Conservation (phyloP, 345 rosid genomes). For the Salix suchowensis region DNA sequence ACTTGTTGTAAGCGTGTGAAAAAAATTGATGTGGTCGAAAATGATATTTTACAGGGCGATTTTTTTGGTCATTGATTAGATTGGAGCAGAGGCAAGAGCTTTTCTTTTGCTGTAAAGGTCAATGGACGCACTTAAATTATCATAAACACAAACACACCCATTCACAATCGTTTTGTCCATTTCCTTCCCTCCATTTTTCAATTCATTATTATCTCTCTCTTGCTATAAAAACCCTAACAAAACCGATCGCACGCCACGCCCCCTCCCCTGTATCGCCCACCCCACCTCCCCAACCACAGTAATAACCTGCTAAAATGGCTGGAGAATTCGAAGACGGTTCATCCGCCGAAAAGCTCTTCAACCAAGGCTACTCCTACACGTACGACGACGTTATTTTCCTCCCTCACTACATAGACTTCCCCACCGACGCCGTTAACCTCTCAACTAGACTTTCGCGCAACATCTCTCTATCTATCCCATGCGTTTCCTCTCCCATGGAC, state of each 20-base stretch:
- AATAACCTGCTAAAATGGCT: neutral
- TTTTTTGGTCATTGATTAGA: too few species aligned
- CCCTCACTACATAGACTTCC: constrained; percentile 90
- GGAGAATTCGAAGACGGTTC: constrained; percentile 56
- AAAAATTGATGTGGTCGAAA: too few species aligned
- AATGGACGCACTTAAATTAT: neutral
- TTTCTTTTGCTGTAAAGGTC: neutral
- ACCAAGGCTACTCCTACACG: constrained; percentile 78
- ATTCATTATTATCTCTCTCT: neutral
- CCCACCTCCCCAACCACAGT: neutral
- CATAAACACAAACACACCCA: neutral
- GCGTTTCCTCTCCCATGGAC: constrained; percentile 94
- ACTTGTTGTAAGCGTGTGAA: too few species aligned
- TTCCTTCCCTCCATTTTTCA: constrained; percentile 17
- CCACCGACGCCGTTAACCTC: constrained; percentile 68
- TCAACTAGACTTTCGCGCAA: constrained; percentile 68
- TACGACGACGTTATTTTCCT: constrained; percentile 89
- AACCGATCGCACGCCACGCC: neutral
- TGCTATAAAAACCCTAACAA: neutral
- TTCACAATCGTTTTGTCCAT: neutral
- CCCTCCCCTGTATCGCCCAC: neutral
- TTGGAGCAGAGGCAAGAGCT: too few species aligned
- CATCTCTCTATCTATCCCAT: constrained; percentile 65
- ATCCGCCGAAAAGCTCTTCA: constrained; percentile 55
- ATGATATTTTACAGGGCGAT: too few species aligned